Percentiles rank a stretch among this genome's conserved stretches.
These are phyloP conservation scores for Colletotrichum orbiculare DNA, from an alignment of 2,329 filamentous ascomycete genomes.

Conservation along the genomic window DNA sequence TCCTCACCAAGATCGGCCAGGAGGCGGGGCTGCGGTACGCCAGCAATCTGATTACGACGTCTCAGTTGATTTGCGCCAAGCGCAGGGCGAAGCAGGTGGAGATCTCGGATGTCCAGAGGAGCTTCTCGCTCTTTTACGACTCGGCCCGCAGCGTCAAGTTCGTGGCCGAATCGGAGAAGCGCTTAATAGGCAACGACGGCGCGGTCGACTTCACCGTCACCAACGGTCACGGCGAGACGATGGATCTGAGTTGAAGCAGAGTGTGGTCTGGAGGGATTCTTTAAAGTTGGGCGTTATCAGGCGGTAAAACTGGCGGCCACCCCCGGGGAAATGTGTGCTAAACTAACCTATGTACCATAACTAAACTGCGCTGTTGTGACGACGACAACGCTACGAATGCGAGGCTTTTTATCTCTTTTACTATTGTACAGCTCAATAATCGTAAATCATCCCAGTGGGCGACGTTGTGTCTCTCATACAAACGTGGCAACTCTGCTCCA, in stretches of 20 bases:
- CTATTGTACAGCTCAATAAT: neutral
- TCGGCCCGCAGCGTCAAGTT: slow-evolving; percentile 89
- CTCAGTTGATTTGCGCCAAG: slow-evolving; percentile 87
- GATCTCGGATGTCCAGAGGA: slow-evolving; percentile 90
- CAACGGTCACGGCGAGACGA: slow-evolving; percentile 64
- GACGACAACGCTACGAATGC: slow-evolving; percentile 31
- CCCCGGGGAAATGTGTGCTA: slow-evolving; percentile 35
- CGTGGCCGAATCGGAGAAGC: slow-evolving; percentile 88
- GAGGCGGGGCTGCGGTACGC: slow-evolving; percentile 94
- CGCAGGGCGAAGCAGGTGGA: slow-evolving; percentile 85
- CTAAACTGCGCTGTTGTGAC: slow-evolving; percentile 27
- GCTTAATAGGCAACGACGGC: slow-evolving; percentile 90
- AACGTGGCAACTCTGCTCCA: slow-evolving; percentile 67
- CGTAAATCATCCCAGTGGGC: neutral
- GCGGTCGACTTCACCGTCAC: slow-evolving; percentile 75
- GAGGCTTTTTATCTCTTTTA: slow-evolving; percentile 26
- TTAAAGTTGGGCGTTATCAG: slow-evolving; percentile 35
- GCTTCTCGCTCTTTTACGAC: slow-evolving; percentile 95
- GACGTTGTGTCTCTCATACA: slow-evolving; percentile 40
- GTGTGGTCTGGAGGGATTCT: neutral
- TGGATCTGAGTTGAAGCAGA: slow-evolving; percentile 56
- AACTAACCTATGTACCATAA: slow-evolving; percentile 37
- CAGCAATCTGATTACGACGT: slow-evolving; percentile 97
- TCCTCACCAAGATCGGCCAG: slow-evolving; percentile 94
- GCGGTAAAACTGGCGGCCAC: slow-evolving; percentile 32